These are phyloP conservation scores for Nicotiana undulata DNA, from an alignment of 257 asterid species.

Conservation along the genomic window DNA sequence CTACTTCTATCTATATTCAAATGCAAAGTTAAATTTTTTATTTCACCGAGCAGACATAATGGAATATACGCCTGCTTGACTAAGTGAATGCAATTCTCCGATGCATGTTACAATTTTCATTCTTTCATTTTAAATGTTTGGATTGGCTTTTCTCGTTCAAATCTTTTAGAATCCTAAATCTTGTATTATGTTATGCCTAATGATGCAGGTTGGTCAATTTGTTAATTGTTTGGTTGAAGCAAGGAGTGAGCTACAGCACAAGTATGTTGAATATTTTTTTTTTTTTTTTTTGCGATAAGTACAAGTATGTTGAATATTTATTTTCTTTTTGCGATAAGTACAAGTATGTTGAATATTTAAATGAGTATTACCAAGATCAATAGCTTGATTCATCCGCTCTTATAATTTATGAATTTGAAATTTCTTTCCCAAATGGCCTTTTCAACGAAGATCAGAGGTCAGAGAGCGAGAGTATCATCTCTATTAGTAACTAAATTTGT, in stretches of 20 bases:
- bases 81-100: not conserved
- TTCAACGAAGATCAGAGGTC: not conserved
- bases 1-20: not conserved
- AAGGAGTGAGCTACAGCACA: conserved; percentile 52
- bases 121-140: not conserved
- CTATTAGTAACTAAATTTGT: not conserved
- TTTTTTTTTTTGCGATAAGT: not conserved
- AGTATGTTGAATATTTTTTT: conserved; percentile 26
- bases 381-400: not conserved
- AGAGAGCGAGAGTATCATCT: not conserved
- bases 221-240: conserved; percentile 68
- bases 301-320: not conserved
- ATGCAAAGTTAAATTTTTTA: not conserved
- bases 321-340: not conserved
- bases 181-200: not conserved
- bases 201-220: conserved; percentile 64
- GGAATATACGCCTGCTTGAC: not conserved
- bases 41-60: not conserved
- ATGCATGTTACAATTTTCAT: not conserved
- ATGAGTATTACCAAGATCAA: not conserved
- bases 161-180: not conserved
- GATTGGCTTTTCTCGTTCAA: not conserved
- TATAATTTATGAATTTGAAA: not conserved
- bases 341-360: not conserved
- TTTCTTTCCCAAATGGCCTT: not conserved